phyloP scores from a whole-genome alignment of 2,329 filamentous ascomycete species.

The Juglanconis sp. region DNA sequence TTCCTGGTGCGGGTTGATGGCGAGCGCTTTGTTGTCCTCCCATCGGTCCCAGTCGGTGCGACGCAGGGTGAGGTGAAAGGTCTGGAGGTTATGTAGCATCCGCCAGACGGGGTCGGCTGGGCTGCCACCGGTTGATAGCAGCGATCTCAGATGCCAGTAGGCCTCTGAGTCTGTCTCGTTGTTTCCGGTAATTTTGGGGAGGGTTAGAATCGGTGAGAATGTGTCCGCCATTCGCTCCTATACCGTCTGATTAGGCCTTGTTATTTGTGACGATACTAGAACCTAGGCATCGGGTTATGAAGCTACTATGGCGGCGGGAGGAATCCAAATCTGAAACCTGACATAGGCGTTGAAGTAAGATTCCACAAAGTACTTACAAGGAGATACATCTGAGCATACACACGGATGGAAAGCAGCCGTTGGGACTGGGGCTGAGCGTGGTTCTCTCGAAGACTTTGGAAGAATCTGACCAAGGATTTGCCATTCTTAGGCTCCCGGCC shows the following conservation, averaged over 20 bases:
- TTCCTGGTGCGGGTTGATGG: background rate
- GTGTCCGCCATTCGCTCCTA: background rate
- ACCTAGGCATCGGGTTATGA: background rate
- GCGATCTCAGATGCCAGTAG: background rate
- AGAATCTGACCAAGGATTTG: background rate
- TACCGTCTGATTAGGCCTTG: background rate
- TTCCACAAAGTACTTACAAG: background rate
- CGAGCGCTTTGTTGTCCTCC: background rate
- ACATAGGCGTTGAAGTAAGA: no score
- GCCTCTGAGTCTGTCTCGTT: background rate
- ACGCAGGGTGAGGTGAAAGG: constrained; percentile 10
- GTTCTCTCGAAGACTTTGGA: fast-evolving
- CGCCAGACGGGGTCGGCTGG: background rate
- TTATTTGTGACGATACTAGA: background rate
- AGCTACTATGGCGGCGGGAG: no score
- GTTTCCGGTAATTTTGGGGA: background rate
- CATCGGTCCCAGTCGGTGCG: constrained; percentile 8
- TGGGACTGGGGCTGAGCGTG: background rate
- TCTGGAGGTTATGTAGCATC: background rate
- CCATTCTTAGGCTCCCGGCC: background rate
- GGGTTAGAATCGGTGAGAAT: background rate
- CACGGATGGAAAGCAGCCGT: background rate
- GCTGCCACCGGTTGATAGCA: background rate
- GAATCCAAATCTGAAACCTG: no score
- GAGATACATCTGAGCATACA: background rate